Evolutionary conservation across 805 yeast genomes (phyloP).

Genomic region (Hanseniaspora jakobsenii): DNA sequence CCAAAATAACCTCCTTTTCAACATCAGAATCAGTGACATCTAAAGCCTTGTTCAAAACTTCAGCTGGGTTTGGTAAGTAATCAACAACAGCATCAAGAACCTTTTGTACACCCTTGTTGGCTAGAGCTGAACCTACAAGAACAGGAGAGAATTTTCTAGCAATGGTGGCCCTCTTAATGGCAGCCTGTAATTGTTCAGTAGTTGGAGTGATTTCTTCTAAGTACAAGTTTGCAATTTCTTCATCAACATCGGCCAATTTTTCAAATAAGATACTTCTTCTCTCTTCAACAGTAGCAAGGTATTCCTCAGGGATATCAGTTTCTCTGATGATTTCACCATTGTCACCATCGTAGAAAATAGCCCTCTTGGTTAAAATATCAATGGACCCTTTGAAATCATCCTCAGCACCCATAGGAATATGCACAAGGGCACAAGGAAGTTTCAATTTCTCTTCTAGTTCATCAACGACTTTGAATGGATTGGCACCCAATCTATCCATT

Average conservation of each 20-base stretch:
- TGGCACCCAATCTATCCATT: conserved; percentile 99
- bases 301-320: conserved; percentile 59
- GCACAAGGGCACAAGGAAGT: conserved; percentile 94
- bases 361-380: conserved; percentile 77
- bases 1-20: conserved; percentile 59
- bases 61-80: conserved; percentile 90
- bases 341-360: conserved; percentile 75
- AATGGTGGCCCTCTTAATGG: conserved; percentile 90
- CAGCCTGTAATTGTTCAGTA: conserved; percentile 67
- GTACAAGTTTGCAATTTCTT: conserved; percentile 86
- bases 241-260: conserved; percentile 95
- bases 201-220: conserved; percentile 85
- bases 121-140: conserved; percentile 97
- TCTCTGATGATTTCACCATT: conserved; percentile 75
- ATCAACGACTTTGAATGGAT: conserved; percentile 90
- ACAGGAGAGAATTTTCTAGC: conserved; percentile 97
- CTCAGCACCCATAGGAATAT: conserved; percentile 95
- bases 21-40: conserved; percentile 49
- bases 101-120: conserved; percentile 90
- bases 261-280: conserved; percentile 78
- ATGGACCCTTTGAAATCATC: conserved; percentile 76
- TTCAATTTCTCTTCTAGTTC: conserved; percentile 78
- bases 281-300: conserved; percentile 75
- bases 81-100: conserved; percentile 93
- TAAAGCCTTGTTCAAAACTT: conserved; percentile 79